These are phyloP conservation scores for Aphanomyces cochlioides DNA, from an alignment of 352 stramenopile species.

Conservation along the genomic window DNA sequence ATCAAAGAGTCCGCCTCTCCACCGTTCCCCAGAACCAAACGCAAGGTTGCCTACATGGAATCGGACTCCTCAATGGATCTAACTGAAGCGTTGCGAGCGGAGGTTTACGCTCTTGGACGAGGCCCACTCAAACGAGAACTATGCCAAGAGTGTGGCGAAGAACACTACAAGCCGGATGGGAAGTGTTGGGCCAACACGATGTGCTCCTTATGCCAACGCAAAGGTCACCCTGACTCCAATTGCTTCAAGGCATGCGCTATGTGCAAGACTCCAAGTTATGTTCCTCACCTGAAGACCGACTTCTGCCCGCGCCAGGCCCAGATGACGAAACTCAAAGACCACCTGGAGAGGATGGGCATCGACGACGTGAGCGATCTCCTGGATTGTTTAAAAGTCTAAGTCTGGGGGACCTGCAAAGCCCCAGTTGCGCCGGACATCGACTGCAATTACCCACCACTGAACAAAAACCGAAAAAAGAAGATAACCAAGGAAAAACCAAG, in stretches of 20 bases:
- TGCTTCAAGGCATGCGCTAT: background rate
- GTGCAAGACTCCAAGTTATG: background rate
- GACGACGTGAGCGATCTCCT: background rate
- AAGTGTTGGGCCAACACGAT: background rate
- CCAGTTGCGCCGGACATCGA: background rate
- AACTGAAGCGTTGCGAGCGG: background rate
- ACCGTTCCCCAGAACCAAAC: no score
- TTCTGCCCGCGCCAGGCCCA: background rate
- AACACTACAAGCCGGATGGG: background rate
- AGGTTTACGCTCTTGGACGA: background rate
- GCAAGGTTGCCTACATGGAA: no score
- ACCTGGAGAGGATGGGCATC: background rate
- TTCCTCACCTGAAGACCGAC: no score
- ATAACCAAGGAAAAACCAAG: background rate
- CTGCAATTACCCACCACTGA: background rate
- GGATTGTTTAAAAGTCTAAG: conserved; percentile 4
- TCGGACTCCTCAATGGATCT: no score
- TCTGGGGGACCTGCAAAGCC: background rate
- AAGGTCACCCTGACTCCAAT: background rate
- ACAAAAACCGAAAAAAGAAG: background rate
- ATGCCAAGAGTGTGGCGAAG: background rate
- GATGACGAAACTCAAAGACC: background rate
- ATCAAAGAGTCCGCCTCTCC: no score
- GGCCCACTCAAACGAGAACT: no score
- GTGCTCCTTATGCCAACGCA: background rate